Percentiles rank a stretch among this genome's conserved stretches.
Evolutionary conservation across 495 filamentous ascomycete genomes (phyloP).

Genomic region (Penicillium angulare): DNA sequence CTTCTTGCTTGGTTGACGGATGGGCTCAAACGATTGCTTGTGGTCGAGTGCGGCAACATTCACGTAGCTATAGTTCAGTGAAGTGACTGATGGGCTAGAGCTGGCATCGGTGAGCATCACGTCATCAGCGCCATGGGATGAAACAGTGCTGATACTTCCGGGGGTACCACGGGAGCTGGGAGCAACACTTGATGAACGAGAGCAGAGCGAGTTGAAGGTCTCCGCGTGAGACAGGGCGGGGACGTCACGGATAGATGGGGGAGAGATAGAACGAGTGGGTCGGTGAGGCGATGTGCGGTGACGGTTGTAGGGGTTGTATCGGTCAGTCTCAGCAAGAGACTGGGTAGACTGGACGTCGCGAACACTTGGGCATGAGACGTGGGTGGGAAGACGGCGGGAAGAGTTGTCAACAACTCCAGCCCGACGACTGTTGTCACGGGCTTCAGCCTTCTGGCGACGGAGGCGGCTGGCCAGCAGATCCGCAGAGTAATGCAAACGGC

Average conservation of each 20-base stretch:
- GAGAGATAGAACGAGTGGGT: conserved; percentile 45
- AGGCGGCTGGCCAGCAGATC: conserved; percentile 42
- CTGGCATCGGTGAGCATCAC: conserved; percentile 34
- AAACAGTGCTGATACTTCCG: conserved; percentile 42
- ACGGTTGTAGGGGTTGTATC: conserved; percentile 38
- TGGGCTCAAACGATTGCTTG: conserved; percentile 27
- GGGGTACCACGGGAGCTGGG: conserved; percentile 43
- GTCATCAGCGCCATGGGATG: conserved; percentile 35
- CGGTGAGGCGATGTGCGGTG: conserved; percentile 35
- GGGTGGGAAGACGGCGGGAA: conserved; percentile 26
- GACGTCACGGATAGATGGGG: conserved; percentile 48
- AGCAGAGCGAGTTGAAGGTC: conserved; percentile 44
- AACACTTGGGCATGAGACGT: conserved; percentile 37
- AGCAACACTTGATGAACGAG: conserved; percentile 49
- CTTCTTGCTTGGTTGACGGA: conserved; percentile 44
- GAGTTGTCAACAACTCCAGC: conserved; percentile 13
- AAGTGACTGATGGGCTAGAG: conserved; percentile 30
- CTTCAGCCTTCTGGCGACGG: conserved; percentile 41
- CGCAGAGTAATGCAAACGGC: conserved; percentile 40
- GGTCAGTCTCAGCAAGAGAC: conserved; percentile 30
- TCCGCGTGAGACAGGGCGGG: conserved; percentile 47
- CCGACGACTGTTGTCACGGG: conserved; percentile 25
- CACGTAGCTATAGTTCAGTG: conserved; percentile 35
- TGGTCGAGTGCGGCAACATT: conserved; percentile 22
- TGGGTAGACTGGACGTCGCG: conserved; percentile 34